These are phyloP conservation scores for Acidomyces sp. DNA, from an alignment of 495 filamentous ascomycete species.

Conservation along the genomic window DNA sequence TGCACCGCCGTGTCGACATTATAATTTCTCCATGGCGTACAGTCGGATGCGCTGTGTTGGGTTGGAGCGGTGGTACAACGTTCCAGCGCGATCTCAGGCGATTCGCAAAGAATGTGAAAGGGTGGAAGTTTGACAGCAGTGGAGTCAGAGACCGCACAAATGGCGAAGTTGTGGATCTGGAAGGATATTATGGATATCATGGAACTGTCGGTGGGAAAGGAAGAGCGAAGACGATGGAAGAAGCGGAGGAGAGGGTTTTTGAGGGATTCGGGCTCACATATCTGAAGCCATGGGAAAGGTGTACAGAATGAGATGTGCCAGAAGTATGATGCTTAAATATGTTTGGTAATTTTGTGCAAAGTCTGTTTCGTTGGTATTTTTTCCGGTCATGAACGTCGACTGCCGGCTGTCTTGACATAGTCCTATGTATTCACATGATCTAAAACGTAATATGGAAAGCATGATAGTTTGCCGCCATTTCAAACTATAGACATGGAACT, in stretches of 20 bases:
- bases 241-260: conserved; percentile 73
- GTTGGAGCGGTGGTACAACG: conserved; percentile 79
- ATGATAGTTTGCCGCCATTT: too few species aligned
- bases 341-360: too few species aligned
- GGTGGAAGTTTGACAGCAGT: conserved; percentile 82
- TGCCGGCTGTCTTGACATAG: too few species aligned
- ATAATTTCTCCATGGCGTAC: conserved; percentile 83
- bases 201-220: conserved; percentile 19
- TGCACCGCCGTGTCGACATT: conserved; percentile 81
- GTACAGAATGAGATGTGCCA: conserved; percentile 63
- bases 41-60: conserved; percentile 72
- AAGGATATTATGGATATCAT: conserved; percentile 25
- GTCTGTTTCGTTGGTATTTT: too few species aligned
- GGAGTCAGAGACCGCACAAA: conserved; percentile 57
- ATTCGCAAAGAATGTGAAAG: conserved; percentile 58
- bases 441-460: too few species aligned
- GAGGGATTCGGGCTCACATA: conserved; percentile 62
- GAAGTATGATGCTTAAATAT: too few species aligned
- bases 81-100: conserved; percentile 78
- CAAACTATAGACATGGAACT: too few species aligned
- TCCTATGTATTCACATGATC: too few species aligned
- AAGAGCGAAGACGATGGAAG: conserved; percentile 40
- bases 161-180: conserved; percentile 55
- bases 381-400: too few species aligned
- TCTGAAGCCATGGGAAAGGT: conserved; percentile 59